Base-by-base conservation (phyloP, 176 grass and related monocot genomes). In the Avena insularis region DNA sequence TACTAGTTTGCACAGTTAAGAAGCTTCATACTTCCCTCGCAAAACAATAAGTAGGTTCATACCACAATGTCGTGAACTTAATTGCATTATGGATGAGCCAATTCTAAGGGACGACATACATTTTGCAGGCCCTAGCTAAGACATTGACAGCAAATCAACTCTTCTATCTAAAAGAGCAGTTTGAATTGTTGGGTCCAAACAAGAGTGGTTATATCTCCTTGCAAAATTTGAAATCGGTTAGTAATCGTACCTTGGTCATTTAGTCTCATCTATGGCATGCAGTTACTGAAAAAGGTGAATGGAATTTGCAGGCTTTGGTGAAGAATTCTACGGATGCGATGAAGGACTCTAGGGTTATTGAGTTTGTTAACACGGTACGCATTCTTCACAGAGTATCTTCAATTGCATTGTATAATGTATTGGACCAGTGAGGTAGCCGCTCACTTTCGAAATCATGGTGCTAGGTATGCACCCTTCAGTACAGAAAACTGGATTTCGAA, bases 391-490 rank as follows among this genome's bases (percentile, higher is more conserved):
- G 10, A 38, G 10, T 48, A 10, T 75, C 77, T 79, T 58, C 19
- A 73, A 25, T 13, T 70, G 15, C 29, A 65, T 67, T 70, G 15
- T 40, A 65, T 67, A 12, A 47, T 77, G 21, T 48, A 23, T 53
- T 78, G 13, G 27, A 73, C 82, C 0, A 43, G 1, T 56, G 35
- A 54, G 68, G 59, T 12, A 17, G 20, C 29, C 19, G 29, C 72
- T 89, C 38, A 89, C 83, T 82, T 25, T 3, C 6, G 10, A 57
- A 53, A 63, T 50, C 67, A 81, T 61, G 54, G n/a, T 78, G 43
- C 86, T n/a, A 99, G 97, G 91, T 99, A 82, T 97, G 94, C 89
- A 94, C 90, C 78, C 94, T 99, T 93, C 97, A 97, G 91, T 99
- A 99, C 87, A 97, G 94, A 90, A 99, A 99, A 69, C 64, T 99